A percentile compares a stretch with the other conserved stretches of the same genome.
Conservation (phyloP, 441 rosid genomes). For the Jatropha multifida region DNA sequence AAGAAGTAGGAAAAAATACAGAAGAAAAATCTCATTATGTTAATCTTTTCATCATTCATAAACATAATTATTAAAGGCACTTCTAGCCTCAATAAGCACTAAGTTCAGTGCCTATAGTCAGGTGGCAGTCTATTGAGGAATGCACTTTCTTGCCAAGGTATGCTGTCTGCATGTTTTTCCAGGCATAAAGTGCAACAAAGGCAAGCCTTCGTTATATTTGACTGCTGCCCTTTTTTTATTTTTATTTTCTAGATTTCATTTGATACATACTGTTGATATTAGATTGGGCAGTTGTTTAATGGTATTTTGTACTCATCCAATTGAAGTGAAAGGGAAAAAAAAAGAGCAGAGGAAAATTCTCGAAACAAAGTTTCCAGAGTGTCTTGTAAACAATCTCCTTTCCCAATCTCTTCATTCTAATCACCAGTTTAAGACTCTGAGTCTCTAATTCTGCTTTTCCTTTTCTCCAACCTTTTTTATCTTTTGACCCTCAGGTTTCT, state of each 20-base stretch:
- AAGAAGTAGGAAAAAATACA: no score
- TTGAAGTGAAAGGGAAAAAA: not conserved
- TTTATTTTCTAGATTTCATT: not conserved
- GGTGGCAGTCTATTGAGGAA: not conserved
- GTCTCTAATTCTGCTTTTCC: not conserved
- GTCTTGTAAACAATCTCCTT: not conserved
- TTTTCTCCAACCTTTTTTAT: not conserved
- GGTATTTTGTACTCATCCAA: not conserved
- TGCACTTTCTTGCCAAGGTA: not conserved
- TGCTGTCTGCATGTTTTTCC: not conserved
- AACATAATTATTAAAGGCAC: not conserved
- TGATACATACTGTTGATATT: not conserved
- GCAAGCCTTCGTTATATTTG: not conserved
- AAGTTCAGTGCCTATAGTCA: not conserved
- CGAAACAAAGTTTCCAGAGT: not conserved
- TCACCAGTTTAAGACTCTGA: not conserved
- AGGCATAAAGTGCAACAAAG: not conserved
- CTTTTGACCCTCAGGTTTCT: not conserved
- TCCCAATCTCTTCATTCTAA: not conserved
- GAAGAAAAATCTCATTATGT: not conserved
- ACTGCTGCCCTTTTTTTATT: not conserved
- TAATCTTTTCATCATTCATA: conserved; percentile 8
- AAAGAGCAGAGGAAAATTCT: not conserved
- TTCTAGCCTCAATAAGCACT: not conserved
- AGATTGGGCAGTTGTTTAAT: not conserved